Evolutionary conservation across 768 basidiomycete genomes (phyloP), one percentile per base, ranked within the genome.

Genomic region (Rhizopogon vesiculosus): DNA sequence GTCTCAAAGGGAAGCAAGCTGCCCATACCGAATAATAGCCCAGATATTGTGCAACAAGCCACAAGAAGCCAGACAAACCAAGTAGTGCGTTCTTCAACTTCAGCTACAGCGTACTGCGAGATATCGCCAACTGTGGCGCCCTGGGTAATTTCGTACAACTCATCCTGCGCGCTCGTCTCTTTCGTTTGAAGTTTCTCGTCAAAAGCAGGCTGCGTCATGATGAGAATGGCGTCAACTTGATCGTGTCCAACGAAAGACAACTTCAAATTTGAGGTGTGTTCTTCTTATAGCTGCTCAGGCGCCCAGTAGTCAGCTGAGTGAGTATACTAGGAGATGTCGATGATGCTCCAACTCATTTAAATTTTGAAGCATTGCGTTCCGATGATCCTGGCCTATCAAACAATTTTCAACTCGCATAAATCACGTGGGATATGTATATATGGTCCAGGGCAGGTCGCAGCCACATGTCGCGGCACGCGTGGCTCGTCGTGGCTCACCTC

Each of bases 1-100:
- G n/a, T 42, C 16, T 22, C 3, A 7, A 35, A 55, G 43, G 1
- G 22, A 42, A 42, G n/a, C 15, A 28, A 7, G 3, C 42, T 6
- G 45, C 29, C 58, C 84, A 29, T 53, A 87, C 88, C 89, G 57
- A 91, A 91, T 7, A 90, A 76, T 22, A 89, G 68, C 16, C 87
- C 89, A 12, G 86, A 87, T 53, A 91, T 86, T 49, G 86, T 84
- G n/a, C 85, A 84, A 56, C 85, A 84, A 51, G 78, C 67, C 13
- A 91, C 89, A 42, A 92, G 77, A n/a, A 84, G 72, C 87, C 87
- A 89, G 2, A 91, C 82, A 59, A 90, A 90, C 77, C 79, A 81
- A 0, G 86, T 87, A 22, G 84, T 85, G 56, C 69, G 72, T 56
- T 86, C 85, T 56, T 86, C 85, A 12, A 83, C 84, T 60, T 86